phyloP scores from a whole-genome alignment of 2,329 filamentous ascomycete genomes.

The Fusarium sp. region DNA sequence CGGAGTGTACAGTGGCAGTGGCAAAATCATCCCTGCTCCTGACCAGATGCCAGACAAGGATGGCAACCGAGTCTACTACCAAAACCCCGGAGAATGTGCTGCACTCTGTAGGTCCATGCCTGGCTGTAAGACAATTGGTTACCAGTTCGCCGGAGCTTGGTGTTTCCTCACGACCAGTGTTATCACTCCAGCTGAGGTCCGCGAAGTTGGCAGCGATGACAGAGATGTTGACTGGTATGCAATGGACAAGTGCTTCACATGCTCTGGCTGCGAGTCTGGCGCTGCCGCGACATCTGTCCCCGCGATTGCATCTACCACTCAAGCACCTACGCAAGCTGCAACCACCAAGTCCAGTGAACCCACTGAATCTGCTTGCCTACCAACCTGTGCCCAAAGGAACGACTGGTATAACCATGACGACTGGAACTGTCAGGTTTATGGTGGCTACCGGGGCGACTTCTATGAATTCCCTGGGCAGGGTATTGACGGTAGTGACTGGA shows the following conservation, averaged over 20 bases:
- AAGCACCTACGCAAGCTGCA: neutral
- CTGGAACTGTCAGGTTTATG: neutral
- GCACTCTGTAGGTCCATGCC: neutral
- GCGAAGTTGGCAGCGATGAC: neutral
- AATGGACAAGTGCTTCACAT: neutral
- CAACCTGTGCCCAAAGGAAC: neutral
- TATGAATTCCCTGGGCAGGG: neutral
- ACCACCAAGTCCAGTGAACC: neutral
- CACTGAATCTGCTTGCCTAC: neutral
- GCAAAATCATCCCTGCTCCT: neutral
- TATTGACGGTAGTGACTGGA: neutral
- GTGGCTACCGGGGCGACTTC: neutral
- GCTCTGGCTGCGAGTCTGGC: neutral
- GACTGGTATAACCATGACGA: neutral
- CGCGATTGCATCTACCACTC: neutral
- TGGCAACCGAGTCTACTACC: neutral
- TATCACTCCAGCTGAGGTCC: neutral
- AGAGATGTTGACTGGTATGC: constrained; percentile 6
- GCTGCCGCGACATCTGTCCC: neutral
- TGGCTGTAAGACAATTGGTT: neutral
- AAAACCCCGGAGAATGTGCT: neutral
- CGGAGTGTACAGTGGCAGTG: neutral
- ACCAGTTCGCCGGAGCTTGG: neutral
- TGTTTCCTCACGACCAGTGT: neutral
- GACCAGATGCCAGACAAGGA: neutral